These are phyloP conservation scores for Knoxdaviesia proteae DNA, from an alignment of 2,329 filamentous ascomycete genomes.

Conservation along the genomic window DNA sequence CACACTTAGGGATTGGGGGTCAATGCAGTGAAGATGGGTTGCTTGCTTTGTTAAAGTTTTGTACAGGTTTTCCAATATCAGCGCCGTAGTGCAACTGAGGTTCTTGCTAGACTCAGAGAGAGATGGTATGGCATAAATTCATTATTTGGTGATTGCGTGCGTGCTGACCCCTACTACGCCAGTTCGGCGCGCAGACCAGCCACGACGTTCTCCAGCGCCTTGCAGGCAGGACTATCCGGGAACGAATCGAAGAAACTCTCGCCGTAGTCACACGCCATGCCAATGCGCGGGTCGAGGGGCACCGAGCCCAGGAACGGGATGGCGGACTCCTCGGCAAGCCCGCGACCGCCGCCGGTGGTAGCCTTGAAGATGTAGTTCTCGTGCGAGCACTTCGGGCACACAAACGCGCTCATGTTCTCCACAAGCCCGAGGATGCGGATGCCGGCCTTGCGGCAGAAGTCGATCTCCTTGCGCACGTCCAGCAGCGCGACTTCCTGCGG, in stretches of 20 bases:
- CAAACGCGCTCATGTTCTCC: slow-evolving; percentile 96
- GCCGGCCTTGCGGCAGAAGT: slow-evolving; percentile 88
- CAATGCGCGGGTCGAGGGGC: slow-evolving; percentile 78
- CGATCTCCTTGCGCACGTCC: slow-evolving; percentile 91
- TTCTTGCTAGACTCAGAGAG: no score
- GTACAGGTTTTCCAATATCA: no score
- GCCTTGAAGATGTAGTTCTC: slow-evolving; percentile 72
- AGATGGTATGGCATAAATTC: no score
- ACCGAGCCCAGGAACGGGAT: slow-evolving; percentile 81
- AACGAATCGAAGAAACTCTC: slow-evolving; percentile 94
- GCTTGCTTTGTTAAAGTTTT: no score
- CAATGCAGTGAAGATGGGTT: no score
- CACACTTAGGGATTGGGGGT: no score
- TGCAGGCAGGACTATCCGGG: slow-evolving; percentile 78
- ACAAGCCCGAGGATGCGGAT: slow-evolving; percentile 77
- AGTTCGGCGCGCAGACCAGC: no score
- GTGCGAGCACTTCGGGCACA: slow-evolving; percentile 79
- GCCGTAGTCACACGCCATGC: slow-evolving; percentile 91
- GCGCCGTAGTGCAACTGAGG: no score
- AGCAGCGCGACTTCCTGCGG: slow-evolving; percentile 84
- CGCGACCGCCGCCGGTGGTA: slow-evolving; percentile 70
- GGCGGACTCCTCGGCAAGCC: slow-evolving; percentile 64
- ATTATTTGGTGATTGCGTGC: no score
- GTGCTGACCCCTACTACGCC: no score
- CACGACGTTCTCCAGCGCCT: slow-evolving; percentile 64